A percentile compares a stretch with the other conserved stretches of the same genome.
phyloP scores from a whole-genome alignment of 164 flowering plant species.

The Warburgia ugandensis region DNA sequence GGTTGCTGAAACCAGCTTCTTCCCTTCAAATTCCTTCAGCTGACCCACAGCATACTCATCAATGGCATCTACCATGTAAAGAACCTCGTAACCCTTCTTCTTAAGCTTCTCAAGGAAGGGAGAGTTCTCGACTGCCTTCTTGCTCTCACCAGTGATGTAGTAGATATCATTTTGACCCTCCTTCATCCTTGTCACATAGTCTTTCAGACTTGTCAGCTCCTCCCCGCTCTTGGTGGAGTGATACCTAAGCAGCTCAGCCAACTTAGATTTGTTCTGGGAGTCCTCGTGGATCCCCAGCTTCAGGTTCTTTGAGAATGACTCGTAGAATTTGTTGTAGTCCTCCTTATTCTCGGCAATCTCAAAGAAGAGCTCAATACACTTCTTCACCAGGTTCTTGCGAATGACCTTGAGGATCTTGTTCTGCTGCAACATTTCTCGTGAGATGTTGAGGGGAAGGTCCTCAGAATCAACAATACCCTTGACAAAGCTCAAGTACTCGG shows the following conservation, averaged over 20 bases:
- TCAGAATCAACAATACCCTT: slow-evolving; percentile 63
- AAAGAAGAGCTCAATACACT: slow-evolving; percentile 64
- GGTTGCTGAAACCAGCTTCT: slow-evolving; percentile 63
- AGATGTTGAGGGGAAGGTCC: slow-evolving; percentile 57
- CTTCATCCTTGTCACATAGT: slow-evolving; percentile 69
- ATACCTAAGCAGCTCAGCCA: slow-evolving; percentile 53
- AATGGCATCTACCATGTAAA: slow-evolving; percentile 67
- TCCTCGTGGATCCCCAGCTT: slow-evolving; percentile 68
- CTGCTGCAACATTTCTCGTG: slow-evolving; percentile 57
- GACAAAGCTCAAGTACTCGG: slow-evolving; percentile 47
- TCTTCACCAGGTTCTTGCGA: slow-evolving; percentile 65
- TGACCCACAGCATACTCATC: slow-evolving; percentile 65
- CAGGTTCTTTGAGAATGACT: slow-evolving; percentile 55
- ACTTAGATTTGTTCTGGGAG: slow-evolving; percentile 46
- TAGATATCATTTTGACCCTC: slow-evolving; percentile 63
- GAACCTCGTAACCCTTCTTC: slow-evolving; percentile 61
- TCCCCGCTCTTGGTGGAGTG: slow-evolving; percentile 66
- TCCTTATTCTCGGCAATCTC: slow-evolving; percentile 62
- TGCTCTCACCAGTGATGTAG: slow-evolving; percentile 65
- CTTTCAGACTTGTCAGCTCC: slow-evolving; percentile 65
- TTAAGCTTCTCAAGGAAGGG: slow-evolving; percentile 61
- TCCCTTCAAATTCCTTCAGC: slow-evolving; percentile 65
- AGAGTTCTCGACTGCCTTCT: slow-evolving; percentile 69
- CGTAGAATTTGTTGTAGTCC: slow-evolving; percentile 55
- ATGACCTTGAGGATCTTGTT: slow-evolving; percentile 74